Conservation (phyloP, 768 basidiomycete genomes). For the Lentinula guzmanii region DNA sequence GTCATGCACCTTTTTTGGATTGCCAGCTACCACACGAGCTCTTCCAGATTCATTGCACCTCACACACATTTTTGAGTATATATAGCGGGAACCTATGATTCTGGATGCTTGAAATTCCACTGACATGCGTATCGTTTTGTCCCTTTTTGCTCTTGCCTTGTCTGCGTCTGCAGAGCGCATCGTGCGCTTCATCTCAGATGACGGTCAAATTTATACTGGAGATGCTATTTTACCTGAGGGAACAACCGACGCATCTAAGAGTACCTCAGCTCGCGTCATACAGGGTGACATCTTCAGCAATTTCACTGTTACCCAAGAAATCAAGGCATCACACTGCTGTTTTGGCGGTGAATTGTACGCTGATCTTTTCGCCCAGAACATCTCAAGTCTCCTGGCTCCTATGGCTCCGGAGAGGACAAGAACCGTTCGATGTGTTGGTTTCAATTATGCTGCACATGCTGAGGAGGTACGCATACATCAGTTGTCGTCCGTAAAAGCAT, state of each 20-base stretch:
- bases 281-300: conserved; percentile 20
- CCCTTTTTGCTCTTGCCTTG: conserved; percentile 1
- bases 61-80: not conserved
- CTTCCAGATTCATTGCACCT: not conserved
- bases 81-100: not conserved
- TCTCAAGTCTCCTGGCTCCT: conserved; percentile 28
- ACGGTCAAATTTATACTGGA: conserved; percentile 21
- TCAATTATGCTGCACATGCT: conserved; percentile 26
- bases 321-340: conserved; percentile 19
- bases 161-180: conserved; percentile 17
- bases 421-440: conserved; percentile 30
- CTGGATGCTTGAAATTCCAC: not conserved
- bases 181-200: conserved; percentile 22
- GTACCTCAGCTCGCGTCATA: conserved; percentile 19
- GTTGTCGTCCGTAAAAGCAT: not conserved
- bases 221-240: conserved; percentile 18
- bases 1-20: not conserved
- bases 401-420: conserved; percentile 24
- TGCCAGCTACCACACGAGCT: not conserved
- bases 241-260: conserved; percentile 18
- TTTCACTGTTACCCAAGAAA: conserved; percentile 20
- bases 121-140: not conserved
- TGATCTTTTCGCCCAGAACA: conserved; percentile 15
- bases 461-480: conserved; percentile 19
- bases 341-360: not conserved